These are phyloP conservation scores for Casuarina glauca DNA, from an alignment of 306 rosid genomes.

Conservation along the genomic window DNA sequence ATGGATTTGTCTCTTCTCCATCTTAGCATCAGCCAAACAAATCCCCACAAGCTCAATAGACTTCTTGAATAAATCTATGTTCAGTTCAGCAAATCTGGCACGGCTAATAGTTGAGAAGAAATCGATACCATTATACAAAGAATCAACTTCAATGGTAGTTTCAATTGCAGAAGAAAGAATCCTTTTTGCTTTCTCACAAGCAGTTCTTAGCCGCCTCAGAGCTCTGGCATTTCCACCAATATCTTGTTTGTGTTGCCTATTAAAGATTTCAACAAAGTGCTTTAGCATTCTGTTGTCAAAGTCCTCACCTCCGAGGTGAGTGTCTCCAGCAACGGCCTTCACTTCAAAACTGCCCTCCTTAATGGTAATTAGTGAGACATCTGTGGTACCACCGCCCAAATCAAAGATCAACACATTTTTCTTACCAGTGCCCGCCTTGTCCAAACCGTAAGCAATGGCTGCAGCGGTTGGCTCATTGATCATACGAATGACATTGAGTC, in stretches of 20 bases:
- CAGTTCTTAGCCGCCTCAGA: conserved; percentile 5
- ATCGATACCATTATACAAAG: conserved; percentile 18
- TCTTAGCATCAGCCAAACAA: conserved; percentile 20
- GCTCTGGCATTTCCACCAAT: conserved; percentile 8
- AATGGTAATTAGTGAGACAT: conserved; percentile 16
- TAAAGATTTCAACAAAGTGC: conserved; percentile 19
- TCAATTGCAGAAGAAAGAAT: neutral
- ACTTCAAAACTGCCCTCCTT: conserved; percentile 7
- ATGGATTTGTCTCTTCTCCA: conserved; percentile 19
- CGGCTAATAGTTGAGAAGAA: conserved; percentile 24
- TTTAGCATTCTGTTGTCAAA: conserved; percentile 31
- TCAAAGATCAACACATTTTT: conserved; percentile 16
- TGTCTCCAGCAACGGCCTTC: conserved; percentile 31
- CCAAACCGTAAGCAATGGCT: conserved; percentile 17
- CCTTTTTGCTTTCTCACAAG: conserved; percentile 22
- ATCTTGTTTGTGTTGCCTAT: conserved; percentile 18
- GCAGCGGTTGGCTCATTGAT: conserved; percentile 21
- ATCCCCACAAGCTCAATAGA: conserved; percentile 25
- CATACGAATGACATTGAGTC: neutral
- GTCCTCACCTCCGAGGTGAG: conserved; percentile 42
- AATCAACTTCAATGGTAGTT: neutral
- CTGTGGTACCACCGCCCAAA: conserved; percentile 17
- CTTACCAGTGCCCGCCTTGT: neutral
- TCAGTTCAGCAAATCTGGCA: conserved; percentile 27
- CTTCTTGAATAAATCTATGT: conserved; percentile 23